Percentiles rank a stretch among this genome's conserved stretches.
phyloP scores from a whole-genome alignment of 2,329 filamentous ascomycete genomes.

The Alternaria sp. region DNA sequence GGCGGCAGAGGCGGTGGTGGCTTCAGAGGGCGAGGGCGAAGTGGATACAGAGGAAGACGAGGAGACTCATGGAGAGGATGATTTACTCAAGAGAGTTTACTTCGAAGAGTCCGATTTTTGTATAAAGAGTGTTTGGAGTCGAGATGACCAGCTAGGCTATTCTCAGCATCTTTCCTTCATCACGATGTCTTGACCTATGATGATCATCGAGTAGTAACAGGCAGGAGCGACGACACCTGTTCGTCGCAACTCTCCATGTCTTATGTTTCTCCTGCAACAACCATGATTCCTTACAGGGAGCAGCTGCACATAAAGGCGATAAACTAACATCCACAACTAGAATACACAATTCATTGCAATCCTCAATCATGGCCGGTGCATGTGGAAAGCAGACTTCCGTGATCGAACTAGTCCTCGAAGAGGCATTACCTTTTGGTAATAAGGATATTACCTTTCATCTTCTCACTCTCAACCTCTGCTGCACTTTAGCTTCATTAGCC shows the following conservation, averaged over 20 bases:
- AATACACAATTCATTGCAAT: background rate
- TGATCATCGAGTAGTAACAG: background rate
- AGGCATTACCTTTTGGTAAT: background rate
- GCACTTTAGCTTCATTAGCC: conserved; percentile 62
- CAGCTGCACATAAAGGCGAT: background rate
- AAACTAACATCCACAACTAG: background rate
- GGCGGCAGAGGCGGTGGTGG: conserved; percentile 12
- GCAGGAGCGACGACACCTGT: background rate
- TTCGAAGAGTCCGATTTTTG: background rate
- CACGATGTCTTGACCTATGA: background rate
- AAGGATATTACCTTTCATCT: conserved; percentile 65
- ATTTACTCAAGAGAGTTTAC: background rate
- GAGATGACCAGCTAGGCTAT: background rate
- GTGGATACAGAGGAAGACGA: conserved; percentile 11
- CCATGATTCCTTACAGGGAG: background rate
- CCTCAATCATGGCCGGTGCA: background rate
- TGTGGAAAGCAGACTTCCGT: background rate
- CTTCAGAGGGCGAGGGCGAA: conserved; percentile 13
- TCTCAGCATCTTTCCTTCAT: background rate
- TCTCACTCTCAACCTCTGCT: conserved; percentile 63
- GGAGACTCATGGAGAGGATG: conserved; percentile 14
- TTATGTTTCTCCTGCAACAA: background rate
- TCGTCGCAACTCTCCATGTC: background rate
- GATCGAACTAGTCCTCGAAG: background rate
- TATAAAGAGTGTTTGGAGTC: background rate